A percentile compares a stretch with the other conserved stretches of the same genome.
Conservation (phyloP, 768 basidiomycete species). For the Leccinum arenicola region DNA sequence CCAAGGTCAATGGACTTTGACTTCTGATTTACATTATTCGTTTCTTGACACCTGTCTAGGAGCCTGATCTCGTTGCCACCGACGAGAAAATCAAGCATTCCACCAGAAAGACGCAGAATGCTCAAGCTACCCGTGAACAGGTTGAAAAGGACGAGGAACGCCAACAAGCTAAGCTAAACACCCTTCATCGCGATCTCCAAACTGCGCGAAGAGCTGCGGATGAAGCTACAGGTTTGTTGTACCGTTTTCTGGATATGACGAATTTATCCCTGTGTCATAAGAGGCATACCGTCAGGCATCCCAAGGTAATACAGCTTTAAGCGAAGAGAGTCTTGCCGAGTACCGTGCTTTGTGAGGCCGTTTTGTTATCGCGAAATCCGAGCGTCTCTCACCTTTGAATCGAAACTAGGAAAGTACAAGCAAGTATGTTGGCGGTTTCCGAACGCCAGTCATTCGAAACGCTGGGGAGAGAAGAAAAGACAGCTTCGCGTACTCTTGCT, state of each 20-base stretch:
- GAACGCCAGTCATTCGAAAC: slow-evolving; percentile 87
- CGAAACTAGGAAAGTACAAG: slow-evolving; percentile 64
- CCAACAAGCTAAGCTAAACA: slow-evolving; percentile 50
- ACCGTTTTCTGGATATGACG: not conserved
- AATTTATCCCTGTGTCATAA: slow-evolving; percentile 27
- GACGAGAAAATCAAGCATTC: slow-evolving; percentile 90
- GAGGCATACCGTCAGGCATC: slow-evolving; percentile 75
- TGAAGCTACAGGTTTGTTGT: slow-evolving; percentile 67
- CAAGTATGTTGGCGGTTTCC: slow-evolving; percentile 75
- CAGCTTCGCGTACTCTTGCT: slow-evolving; percentile 55
- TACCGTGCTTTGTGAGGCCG: slow-evolving; percentile 44
- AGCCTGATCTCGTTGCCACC: slow-evolving; percentile 77
- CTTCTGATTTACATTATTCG: not conserved
- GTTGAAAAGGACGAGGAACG: slow-evolving; percentile 58
- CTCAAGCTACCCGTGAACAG: slow-evolving; percentile 58
- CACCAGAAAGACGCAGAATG: slow-evolving; percentile 72
- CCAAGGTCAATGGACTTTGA: slow-evolving; percentile 53
- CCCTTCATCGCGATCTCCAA: slow-evolving; percentile 62
- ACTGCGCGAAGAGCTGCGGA: slow-evolving; percentile 68
- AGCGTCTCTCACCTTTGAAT: slow-evolving; percentile 3
- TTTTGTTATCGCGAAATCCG: not conserved
- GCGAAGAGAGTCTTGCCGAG: slow-evolving; percentile 81
- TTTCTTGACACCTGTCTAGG: slow-evolving; percentile 44
- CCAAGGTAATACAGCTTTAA: slow-evolving; percentile 72
- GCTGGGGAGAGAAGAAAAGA: slow-evolving; percentile 81